phyloP scores from a whole-genome alignment of 768 basidiomycete species.

The Lactarius quietus region DNA sequence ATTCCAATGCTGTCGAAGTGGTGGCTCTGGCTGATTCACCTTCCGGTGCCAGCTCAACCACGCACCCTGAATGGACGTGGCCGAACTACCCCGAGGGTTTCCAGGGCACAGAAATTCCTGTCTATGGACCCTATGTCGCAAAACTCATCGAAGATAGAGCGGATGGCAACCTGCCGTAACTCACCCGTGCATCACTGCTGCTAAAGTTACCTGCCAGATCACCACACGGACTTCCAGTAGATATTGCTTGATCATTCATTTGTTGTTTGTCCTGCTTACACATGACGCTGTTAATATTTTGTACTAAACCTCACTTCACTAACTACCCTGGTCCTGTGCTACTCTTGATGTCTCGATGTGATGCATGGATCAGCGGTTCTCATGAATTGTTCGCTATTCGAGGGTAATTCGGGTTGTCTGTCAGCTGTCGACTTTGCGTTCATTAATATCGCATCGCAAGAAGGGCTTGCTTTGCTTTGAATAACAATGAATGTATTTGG shows the following conservation, averaged over 20 bases:
- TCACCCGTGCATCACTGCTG: background rate
- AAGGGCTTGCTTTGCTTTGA: no score
- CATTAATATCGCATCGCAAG: no score
- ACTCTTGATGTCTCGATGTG: background rate
- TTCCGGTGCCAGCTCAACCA: slow-evolving; percentile 33
- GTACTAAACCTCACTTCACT: background rate
- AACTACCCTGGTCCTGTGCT: background rate
- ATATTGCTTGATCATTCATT: background rate
- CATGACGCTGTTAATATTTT: background rate
- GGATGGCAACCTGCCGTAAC: slow-evolving; percentile 32
- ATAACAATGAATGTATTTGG: background rate
- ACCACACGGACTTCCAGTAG: background rate
- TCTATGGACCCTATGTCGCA: slow-evolving; percentile 60
- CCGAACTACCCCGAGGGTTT: slow-evolving; percentile 82
- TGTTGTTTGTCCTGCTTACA: background rate
- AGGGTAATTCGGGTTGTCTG: background rate
- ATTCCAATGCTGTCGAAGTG: background rate
- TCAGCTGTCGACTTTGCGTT: background rate
- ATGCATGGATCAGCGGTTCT: background rate
- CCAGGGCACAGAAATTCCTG: slow-evolving; percentile 75
- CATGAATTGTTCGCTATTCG: background rate
- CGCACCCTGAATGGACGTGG: slow-evolving; percentile 46
- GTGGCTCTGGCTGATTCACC: background rate
- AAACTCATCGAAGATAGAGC: slow-evolving; percentile 70
- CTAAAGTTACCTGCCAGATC: background rate